A percentile compares a stretch with the other conserved stretches of the same genome.
phyloP scores from a whole-genome alignment of 495 filamentous ascomycete species.

The Alectoria sarmentosa region DNA sequence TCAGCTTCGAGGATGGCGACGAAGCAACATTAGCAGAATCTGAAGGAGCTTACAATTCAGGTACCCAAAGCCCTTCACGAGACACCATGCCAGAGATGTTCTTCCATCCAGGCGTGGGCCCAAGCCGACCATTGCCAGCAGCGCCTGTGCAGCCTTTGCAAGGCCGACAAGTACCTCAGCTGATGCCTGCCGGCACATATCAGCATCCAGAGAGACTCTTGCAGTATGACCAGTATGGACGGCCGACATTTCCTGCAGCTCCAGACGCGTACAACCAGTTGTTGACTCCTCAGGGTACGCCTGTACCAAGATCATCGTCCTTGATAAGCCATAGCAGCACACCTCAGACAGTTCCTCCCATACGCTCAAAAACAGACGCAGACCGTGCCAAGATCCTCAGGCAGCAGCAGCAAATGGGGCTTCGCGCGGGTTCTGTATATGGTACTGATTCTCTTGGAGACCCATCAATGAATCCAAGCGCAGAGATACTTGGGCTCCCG shows the following conservation, averaged over 20 bases:
- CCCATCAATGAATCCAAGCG: constrained; percentile 43
- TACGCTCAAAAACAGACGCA: constrained; percentile 91
- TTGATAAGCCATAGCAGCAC: constrained; percentile 73
- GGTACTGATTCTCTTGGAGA: constrained; percentile 34
- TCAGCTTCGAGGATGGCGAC: constrained; percentile 94
- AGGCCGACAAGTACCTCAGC: constrained; percentile 38
- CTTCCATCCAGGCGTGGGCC: constrained; percentile 73
- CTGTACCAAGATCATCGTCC: constrained; percentile 78
- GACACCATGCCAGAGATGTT: constrained; percentile 85
- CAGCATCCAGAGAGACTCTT: constrained; percentile 36
- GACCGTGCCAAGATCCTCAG: constrained; percentile 54
- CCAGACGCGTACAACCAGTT: constrained; percentile 42
- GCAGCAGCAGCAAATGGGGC: constrained; percentile 44
- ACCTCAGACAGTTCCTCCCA: constrained; percentile 71
- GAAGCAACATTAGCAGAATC: constrained; percentile 53
- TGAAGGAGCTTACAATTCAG: constrained; percentile 43
- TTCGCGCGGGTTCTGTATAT: constrained; percentile 34
- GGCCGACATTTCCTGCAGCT: constrained; percentile 37
- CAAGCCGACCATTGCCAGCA: constrained; percentile 67
- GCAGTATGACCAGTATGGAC: constrained; percentile 36
- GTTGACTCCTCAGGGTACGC: constrained; percentile 30
- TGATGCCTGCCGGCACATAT: constrained; percentile 54
- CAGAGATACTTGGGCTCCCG: constrained; percentile 59
- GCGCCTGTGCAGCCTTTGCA: constrained; percentile 50
- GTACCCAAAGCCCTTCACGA: constrained; percentile 45